Evolutionary conservation across 345 rosid genomes (phyloP), one percentile per base, ranked within the genome.

Genomic region (Eucalyptus curtisii): DNA sequence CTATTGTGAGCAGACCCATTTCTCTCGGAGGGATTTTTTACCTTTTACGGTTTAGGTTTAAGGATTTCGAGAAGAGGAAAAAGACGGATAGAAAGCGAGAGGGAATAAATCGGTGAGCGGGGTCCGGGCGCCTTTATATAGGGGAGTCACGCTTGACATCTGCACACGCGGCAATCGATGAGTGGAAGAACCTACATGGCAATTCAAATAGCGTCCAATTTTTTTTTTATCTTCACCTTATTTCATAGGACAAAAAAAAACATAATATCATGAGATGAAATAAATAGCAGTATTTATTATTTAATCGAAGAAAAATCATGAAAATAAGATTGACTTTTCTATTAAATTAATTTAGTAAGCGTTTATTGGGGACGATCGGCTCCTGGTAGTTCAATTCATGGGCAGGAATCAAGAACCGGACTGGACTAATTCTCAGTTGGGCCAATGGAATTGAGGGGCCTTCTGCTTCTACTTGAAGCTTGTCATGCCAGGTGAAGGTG

Each of bases 341-440:
- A 33, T 9, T 17, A 33, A 71, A 71, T 68, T 68, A 19, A 68
- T 68, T 25, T 2, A 59, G 66, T 59, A 59, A 59, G 66, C 15
- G 7, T 24, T 55, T 55, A 55, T 2, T 24, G 10, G 61, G 27
- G 12, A 10, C 1, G 13, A 55, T 55, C 10, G 61, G 61, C 10
- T 55, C 13, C 13, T 55, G 0, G 61, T 10, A 22, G 27, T 55
- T 24, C 1, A 1, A 22, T 11, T 55, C 3, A 30, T 6, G 10
- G 9, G 30, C 5, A 22, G 1, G 30, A 55, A 55, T 22, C 1
- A 24, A 0, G 30, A 55, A 55, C 2, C 0, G 4, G 1, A 55
- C 4, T 1, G 0, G 2, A 8, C 24, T 52, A 52, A 24, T 52
- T 52, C 61, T 55, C 13, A 8, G 6, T 9, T 55, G 9, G 12